Conservation (phyloP, 768 basidiomycete genomes). For the Macrolepiota albuminosa region DNA sequence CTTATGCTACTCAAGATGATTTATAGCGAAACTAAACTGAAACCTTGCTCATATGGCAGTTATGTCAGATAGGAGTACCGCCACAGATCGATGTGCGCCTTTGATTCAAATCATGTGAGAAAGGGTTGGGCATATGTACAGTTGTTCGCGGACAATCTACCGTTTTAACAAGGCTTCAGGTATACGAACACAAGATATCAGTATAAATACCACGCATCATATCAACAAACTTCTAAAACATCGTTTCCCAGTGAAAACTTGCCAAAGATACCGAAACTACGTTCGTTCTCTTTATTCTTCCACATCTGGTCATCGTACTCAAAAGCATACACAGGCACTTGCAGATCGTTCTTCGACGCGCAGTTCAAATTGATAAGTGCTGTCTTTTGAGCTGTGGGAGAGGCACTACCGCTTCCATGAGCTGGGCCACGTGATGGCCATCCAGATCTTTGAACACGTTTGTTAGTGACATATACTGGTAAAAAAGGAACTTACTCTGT, state of each 20-base stretch:
- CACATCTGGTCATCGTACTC: constrained; percentile 16
- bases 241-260: constrained; percentile 11
- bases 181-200: background rate
- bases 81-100: background rate
- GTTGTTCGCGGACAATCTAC: background rate
- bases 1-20: background rate
- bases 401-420: constrained; percentile 1
- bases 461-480: background rate
- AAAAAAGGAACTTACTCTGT: constrained; percentile 8
- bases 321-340: constrained; percentile 13
- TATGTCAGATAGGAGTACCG: background rate
- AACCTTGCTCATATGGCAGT: background rate
- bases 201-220: background rate
- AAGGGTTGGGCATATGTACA: background rate
- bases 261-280: constrained; percentile 15
- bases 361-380: constrained; percentile 15
- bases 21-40: background rate
- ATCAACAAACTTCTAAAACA: constrained; percentile 10
- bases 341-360: constrained; percentile 7
- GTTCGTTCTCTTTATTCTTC: constrained; percentile 16
- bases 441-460: constrained; percentile 6
- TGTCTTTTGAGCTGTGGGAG: constrained; percentile 2
- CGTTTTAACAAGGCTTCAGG: background rate
- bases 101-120: background rate
- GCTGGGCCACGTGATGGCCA: constrained; percentile 16